phyloP scores from a whole-genome alignment of 495 filamentous ascomycete genomes.

The Lophiotrema nucula region DNA sequence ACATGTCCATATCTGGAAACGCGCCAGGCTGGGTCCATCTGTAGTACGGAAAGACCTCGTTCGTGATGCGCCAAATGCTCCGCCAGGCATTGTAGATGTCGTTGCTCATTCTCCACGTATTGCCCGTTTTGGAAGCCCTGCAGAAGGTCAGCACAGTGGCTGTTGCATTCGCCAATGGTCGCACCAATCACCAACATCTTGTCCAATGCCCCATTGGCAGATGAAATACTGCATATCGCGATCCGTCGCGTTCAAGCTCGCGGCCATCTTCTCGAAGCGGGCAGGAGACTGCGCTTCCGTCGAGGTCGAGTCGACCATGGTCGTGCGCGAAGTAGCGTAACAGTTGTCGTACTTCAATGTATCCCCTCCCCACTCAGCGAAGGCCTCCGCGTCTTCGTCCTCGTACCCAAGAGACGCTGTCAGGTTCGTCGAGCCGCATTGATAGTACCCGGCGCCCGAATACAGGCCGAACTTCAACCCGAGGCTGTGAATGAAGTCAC shows the following conservation, averaged over 20 bases:
- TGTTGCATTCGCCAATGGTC: neutral
- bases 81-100: slow-evolving; percentile 27
- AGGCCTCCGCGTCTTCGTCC: slow-evolving; percentile 39
- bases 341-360: slow-evolving; percentile 34
- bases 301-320: slow-evolving; percentile 12
- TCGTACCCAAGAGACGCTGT: slow-evolving; percentile 21
- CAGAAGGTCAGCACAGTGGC: neutral
- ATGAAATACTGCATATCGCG: slow-evolving; percentile 17
- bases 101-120: slow-evolving; percentile 26
- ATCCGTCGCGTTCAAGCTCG: slow-evolving; percentile 3
- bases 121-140: slow-evolving; percentile 7
- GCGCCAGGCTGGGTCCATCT: slow-evolving; percentile 3
- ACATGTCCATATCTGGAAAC: slow-evolving; percentile 26
- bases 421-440: slow-evolving; percentile 27
- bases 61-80: slow-evolving; percentile 19
- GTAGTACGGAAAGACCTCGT: slow-evolving; percentile 17
- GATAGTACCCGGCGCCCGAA: slow-evolving; percentile 50
- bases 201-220: slow-evolving; percentile 31
- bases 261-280: slow-evolving; percentile 23
- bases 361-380: slow-evolving; percentile 34
- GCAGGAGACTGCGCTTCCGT: slow-evolving; percentile 6
- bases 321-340: slow-evolving; percentile 8
- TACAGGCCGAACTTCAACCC: slow-evolving; percentile 58
- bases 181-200: slow-evolving; percentile 15
- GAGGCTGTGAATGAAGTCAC: slow-evolving; percentile 49